Evolutionary conservation across 2,329 filamentous ascomycete species (phyloP).

Genomic region (Blumeriella jaapii): DNA sequence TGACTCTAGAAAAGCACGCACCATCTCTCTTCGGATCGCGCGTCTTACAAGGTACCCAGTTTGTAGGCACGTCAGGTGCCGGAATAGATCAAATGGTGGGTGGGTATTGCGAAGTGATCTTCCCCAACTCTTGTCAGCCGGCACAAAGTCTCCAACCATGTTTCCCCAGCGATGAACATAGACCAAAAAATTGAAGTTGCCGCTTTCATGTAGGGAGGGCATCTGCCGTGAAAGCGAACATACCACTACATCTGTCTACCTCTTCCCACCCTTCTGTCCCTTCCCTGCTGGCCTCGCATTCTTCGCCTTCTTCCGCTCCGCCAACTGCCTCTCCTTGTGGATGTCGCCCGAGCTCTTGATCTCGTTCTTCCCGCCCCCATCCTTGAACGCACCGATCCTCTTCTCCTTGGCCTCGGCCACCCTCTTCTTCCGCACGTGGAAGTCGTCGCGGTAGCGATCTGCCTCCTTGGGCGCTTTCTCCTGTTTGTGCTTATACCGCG

Average conservation of each 20-base stretch:
- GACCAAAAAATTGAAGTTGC: background rate
- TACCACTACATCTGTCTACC: too few species aligned
- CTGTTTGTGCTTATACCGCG: slow-evolving; percentile 73
- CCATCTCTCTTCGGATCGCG: too few species aligned
- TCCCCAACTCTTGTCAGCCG: too few species aligned
- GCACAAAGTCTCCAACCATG: too few species aligned
- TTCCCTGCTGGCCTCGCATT: slow-evolving; percentile 64
- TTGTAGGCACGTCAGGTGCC: too few species aligned
- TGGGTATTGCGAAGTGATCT: too few species aligned
- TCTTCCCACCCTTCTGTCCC: slow-evolving; percentile 45
- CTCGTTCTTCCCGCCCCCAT: slow-evolving; percentile 64
- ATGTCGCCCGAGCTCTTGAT: slow-evolving; percentile 76
- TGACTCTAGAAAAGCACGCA: too few species aligned
- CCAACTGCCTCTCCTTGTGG: slow-evolving; percentile 64
- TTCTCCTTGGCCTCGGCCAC: slow-evolving; percentile 81
- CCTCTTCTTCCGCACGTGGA: slow-evolving; percentile 79
- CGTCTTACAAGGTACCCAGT: too few species aligned
- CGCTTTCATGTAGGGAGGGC: too few species aligned
- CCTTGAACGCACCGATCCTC: slow-evolving; percentile 60
- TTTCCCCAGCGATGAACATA: too few species aligned
- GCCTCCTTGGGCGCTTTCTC: slow-evolving; percentile 85
- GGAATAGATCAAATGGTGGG: too few species aligned
- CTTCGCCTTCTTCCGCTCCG: slow-evolving; percentile 72
- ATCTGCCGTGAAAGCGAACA: too few species aligned
- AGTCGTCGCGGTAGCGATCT: slow-evolving; percentile 87